phyloP scores from a whole-genome alignment of 306 rosid species.

The Cucumis cinereus region DNA sequence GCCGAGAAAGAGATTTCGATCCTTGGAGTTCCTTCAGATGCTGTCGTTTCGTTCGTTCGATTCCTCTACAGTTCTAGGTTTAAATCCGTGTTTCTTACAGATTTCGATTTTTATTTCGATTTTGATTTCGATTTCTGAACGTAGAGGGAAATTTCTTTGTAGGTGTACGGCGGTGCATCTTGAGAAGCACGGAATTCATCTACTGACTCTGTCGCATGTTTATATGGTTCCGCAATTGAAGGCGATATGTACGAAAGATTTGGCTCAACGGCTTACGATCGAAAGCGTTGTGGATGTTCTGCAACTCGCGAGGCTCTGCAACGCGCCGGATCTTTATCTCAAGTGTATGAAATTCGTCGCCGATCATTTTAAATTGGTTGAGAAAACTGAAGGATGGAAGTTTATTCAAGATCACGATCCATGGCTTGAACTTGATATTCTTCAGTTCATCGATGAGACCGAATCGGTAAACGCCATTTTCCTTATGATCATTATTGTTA shows the following conservation, averaged over 20 bases:
- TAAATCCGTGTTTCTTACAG: not conserved
- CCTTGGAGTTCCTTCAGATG: slow-evolving; percentile 70
- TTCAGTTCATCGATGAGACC: slow-evolving; percentile 71
- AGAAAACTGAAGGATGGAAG: slow-evolving; percentile 75
- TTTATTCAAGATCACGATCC: slow-evolving; percentile 70
- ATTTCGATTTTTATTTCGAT: not conserved
- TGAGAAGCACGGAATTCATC: slow-evolving; percentile 67
- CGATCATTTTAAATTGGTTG: slow-evolving; percentile 50
- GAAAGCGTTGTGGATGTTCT: slow-evolving; percentile 81
- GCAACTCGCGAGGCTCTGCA: slow-evolving; percentile 80
- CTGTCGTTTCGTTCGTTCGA: slow-evolving; percentile 51
- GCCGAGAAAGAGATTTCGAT: slow-evolving; percentile 49
- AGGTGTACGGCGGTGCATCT: slow-evolving; percentile 55
- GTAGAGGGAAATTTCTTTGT: not conserved
- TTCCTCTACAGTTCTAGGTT: slow-evolving; percentile 70
- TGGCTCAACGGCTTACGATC: slow-evolving; percentile 36
- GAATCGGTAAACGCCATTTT: slow-evolving; percentile 36
- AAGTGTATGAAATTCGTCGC: slow-evolving; percentile 59
- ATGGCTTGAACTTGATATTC: slow-evolving; percentile 67
- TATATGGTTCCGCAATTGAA: slow-evolving; percentile 74
- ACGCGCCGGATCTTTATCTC: slow-evolving; percentile 79
- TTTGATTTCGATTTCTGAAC: not conserved
- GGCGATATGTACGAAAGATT: slow-evolving; percentile 43
- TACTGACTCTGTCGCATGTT: slow-evolving; percentile 74
- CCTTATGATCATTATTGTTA: not conserved